Evolutionary conservation across 352 stramenopile species (phyloP).

Genomic region (Phytophthora hibernalis): DNA sequence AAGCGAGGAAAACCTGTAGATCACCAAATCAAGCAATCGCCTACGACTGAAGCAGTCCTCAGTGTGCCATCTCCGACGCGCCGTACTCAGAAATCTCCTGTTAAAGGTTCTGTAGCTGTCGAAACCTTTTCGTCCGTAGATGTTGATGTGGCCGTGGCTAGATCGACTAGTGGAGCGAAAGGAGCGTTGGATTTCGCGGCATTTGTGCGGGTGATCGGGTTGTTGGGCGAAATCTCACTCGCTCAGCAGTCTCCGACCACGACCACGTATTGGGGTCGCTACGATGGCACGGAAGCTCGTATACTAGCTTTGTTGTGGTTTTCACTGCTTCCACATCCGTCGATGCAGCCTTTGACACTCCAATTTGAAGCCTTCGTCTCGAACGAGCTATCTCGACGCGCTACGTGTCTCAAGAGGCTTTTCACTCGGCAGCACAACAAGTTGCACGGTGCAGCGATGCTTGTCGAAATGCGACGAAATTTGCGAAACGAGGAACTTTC

Average conservation of each 20-base stretch:
- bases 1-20: constrained; percentile 34
- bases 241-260: constrained; percentile 12
- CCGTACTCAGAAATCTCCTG: constrained; percentile 24
- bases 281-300: constrained; percentile 46
- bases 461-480: constrained; percentile 35
- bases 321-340: constrained; percentile 43
- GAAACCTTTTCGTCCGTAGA: constrained; percentile 57
- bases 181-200: constrained; percentile 52
- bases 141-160: constrained; percentile 70
- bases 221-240: constrained; percentile 45
- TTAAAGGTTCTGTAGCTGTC: constrained; percentile 9
- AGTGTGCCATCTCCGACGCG: constrained; percentile 13
- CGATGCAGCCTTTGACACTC: constrained; percentile 31
- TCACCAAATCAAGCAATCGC: constrained; percentile 8
- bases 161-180: constrained; percentile 54
- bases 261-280: constrained; percentile 57
- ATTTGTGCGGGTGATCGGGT: constrained; percentile 44
- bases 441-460: constrained; percentile 27
- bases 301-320: constrained; percentile 57
- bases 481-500: constrained; percentile 16
- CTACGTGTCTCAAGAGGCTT: constrained; percentile 43
- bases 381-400: constrained; percentile 34
- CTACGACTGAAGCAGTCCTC: not conserved
- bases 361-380: constrained; percentile 32
- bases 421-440: constrained; percentile 33